These are phyloP conservation scores for Helicocarpus griseus DNA, from an alignment of 2,329 filamentous ascomycete genomes.

Conservation along the genomic window DNA sequence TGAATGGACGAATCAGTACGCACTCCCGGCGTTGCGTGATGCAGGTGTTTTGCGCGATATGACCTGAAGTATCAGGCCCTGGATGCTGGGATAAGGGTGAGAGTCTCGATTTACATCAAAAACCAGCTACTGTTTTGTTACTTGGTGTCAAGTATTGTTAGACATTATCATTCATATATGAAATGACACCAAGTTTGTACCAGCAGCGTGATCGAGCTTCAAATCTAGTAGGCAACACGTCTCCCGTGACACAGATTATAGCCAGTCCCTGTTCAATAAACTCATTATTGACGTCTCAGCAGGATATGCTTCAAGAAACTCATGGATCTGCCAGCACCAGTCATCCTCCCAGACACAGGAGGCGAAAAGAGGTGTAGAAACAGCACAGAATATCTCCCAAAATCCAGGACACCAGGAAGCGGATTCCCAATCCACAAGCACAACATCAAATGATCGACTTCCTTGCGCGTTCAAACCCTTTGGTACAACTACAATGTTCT, in stretches of 20 bases:
- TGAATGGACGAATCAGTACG: conserved; percentile 10
- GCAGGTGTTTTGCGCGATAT: conserved; percentile 9
- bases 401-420: conserved; percentile 21
- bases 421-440: conserved; percentile 21
- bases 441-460: conserved; percentile 20
- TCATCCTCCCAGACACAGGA: conserved; percentile 17
- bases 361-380: conserved; percentile 8
- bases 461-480: conserved; percentile 16
- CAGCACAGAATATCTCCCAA: conserved; percentile 22
- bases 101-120: too few species aligned
- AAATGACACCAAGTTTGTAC: too few species aligned
- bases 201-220: too few species aligned
- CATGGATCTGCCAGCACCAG: conserved; percentile 20
- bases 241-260: not conserved
- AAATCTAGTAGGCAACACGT: too few species aligned
- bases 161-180: too few species aligned
- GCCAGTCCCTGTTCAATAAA: conserved; percentile 18
- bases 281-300: conserved; percentile 21
- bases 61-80: too few species aligned
- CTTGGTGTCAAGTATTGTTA: too few species aligned
- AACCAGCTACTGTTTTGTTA: too few species aligned
- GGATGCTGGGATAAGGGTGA: too few species aligned
- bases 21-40: conserved; percentile 11
- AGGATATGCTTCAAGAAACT: conserved; percentile 21
- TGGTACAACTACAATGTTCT: conserved; percentile 19